Conservation (phyloP, 139 green algal genomes). For the Chlamydomonas sphaeroides region DNA sequence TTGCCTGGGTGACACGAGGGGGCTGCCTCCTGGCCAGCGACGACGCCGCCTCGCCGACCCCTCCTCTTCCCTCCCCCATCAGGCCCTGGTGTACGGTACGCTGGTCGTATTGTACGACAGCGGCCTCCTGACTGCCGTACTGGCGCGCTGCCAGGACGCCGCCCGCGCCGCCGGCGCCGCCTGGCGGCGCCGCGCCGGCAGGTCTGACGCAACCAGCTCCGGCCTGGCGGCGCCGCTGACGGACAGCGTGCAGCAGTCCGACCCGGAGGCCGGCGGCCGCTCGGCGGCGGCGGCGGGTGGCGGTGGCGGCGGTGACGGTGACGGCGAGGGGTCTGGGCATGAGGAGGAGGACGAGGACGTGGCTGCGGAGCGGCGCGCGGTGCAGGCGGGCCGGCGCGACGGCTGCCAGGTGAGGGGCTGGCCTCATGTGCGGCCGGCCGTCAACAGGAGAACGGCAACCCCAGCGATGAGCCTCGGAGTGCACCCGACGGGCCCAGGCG, state of each 20-base stretch:
- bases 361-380: slow-evolving; percentile 56
- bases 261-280: too few species aligned
- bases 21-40: too few species aligned
- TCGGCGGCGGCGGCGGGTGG: too few species aligned
- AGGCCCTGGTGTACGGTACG: slow-evolving; percentile 53
- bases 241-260: too few species aligned
- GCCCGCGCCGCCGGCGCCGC: neutral
- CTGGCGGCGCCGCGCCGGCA: neutral
- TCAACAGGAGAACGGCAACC: too few species aligned
- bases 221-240: neutral
- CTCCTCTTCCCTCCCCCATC: too few species aligned
- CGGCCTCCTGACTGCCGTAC: slow-evolving; percentile 28
- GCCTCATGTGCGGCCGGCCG: too few species aligned
- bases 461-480: too few species aligned
- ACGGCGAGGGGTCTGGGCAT: neutral
- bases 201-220: too few species aligned
- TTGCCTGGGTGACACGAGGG: too few species aligned
- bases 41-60: too few species aligned
- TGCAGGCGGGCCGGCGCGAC: slow-evolving; percentile 35
- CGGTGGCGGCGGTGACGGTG: neutral
- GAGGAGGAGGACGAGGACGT: slow-evolving; percentile 72
- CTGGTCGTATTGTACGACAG: slow-evolving; percentile 59
- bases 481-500: too few species aligned
- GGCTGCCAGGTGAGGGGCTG: neutral
- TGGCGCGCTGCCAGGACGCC: neutral